Percentiles rank a stretch among this genome's conserved stretches.
Conservation (phyloP, 306 rosid species). For the Hylodesmum podocarpum region DNA sequence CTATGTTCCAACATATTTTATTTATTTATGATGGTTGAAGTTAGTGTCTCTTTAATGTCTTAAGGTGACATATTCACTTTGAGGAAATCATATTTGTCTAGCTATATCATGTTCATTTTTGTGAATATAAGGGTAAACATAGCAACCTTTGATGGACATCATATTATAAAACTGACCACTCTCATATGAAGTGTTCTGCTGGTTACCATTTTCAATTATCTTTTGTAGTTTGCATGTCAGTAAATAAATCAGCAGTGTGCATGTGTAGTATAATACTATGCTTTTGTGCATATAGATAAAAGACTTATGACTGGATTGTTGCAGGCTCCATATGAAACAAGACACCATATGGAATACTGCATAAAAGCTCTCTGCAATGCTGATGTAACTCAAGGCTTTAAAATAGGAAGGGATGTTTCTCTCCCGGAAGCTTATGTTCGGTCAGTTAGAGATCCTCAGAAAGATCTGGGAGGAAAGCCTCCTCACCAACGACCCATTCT, state of each 20-base stretch:
- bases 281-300: constrained; percentile 5
- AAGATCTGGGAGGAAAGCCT: constrained; percentile 81
- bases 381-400: constrained; percentile 84
- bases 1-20: background rate
- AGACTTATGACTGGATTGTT: constrained; percentile 14
- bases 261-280: background rate
- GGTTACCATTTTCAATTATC: constrained; percentile 20
- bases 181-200: background rate
- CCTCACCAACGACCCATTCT: constrained; percentile 67
- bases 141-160: constrained; percentile 16
- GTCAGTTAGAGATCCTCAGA: constrained; percentile 67
- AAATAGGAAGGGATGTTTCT: constrained; percentile 86
- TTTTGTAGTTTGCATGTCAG: constrained; percentile 7
- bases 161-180: background rate
- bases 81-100: background rate
- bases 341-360: constrained; percentile 98
- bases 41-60: constrained; percentile 15
- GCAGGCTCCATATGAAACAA: constrained; percentile 93
- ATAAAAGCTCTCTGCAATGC: constrained; percentile 93
- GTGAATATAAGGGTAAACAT: background rate
- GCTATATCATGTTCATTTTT: constrained; percentile 1
- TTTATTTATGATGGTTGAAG: background rate
- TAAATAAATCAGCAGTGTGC: background rate
- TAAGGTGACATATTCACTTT: constrained; percentile 10
- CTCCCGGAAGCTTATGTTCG: constrained; percentile 87